Evolutionary conservation across 1,284 basidiomycete genomes (phyloP).

Genomic region (Microstroma glucosiphilum): DNA sequence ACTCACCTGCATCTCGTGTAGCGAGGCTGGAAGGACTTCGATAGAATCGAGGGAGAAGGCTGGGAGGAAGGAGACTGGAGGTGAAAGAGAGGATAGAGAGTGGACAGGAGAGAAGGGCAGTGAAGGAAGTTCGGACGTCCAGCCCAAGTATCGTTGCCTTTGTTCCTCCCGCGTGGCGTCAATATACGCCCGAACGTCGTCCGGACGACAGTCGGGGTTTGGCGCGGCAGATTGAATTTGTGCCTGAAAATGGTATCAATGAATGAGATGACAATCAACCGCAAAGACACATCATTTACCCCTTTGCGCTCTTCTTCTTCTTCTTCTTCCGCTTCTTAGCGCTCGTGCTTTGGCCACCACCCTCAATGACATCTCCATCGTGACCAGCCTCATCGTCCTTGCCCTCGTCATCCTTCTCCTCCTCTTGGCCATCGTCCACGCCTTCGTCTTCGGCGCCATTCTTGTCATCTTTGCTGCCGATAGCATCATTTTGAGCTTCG

Average conservation of each 20-base stretch:
- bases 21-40: too few species aligned
- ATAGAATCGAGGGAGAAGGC: too few species aligned
- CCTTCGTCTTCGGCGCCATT: not conserved
- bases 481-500: not conserved
- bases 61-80: too few species aligned
- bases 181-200: too few species aligned
- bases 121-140: too few species aligned
- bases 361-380: not conserved
- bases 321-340: constrained; percentile 4
- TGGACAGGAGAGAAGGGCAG: not conserved
- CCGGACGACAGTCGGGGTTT: too few species aligned
- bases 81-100: not conserved
- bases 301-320: constrained; percentile 3
- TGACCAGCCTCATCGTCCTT: not conserved
- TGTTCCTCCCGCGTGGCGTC: too few species aligned
- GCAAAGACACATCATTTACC: not conserved
- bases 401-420: not conserved
- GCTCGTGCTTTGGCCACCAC: not conserved
- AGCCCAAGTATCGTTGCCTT: too few species aligned
- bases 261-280: too few species aligned
- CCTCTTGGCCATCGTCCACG: not conserved
- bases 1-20: too few species aligned
- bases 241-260: too few species aligned
- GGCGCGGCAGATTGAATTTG: too few species aligned
- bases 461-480: not conserved